phyloP scores from a whole-genome alignment of 371 early-diverging fungal species.

The Mortierella sp. region DNA sequence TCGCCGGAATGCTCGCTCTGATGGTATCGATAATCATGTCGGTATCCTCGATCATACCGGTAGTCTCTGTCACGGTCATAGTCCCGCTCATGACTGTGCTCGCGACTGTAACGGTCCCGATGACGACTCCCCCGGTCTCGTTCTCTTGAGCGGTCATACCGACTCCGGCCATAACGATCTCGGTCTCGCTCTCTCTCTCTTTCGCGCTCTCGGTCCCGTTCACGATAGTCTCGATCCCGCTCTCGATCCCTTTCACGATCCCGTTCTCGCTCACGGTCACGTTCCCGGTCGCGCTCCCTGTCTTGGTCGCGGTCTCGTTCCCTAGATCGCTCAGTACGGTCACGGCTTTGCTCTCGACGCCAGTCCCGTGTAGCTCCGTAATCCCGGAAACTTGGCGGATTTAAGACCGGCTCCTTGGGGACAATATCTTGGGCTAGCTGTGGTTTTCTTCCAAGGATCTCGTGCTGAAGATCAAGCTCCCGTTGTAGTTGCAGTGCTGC shows the following conservation, averaged over 20 bases:
- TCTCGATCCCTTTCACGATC: not conserved
- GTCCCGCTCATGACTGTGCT: constrained; percentile 42
- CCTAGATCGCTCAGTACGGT: constrained; percentile 39
- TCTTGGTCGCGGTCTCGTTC: constrained; percentile 45
- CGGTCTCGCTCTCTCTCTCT: constrained; percentile 20
- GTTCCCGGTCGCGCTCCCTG: too few relatives aligned
- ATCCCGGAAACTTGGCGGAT: constrained; percentile 43
- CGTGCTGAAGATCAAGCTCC: constrained; percentile 44
- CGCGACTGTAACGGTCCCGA: constrained; percentile 45
- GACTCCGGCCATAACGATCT: constrained; percentile 30
- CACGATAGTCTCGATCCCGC: not conserved
- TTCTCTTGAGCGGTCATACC: constrained; percentile 38
- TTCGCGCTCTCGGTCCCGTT: not conserved
- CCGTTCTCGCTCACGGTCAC: too few relatives aligned
- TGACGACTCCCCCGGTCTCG: constrained; percentile 37
- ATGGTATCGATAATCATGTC: constrained; percentile 40
- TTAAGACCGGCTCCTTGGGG: constrained; percentile 33
- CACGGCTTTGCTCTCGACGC: constrained; percentile 48
- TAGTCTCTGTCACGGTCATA: constrained; percentile 35
- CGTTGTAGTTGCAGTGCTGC: constrained; percentile 38
- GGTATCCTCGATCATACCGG: constrained; percentile 30
- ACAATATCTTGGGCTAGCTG: constrained; percentile 47
- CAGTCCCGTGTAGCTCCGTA: constrained; percentile 51
- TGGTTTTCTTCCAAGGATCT: constrained; percentile 41
- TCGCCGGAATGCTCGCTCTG: constrained; percentile 28